A percentile compares a stretch with the other conserved stretches of the same genome.
Evolutionary conservation across 257 asterid species (phyloP).

Genomic region (Rehmannia glutinosa): DNA sequence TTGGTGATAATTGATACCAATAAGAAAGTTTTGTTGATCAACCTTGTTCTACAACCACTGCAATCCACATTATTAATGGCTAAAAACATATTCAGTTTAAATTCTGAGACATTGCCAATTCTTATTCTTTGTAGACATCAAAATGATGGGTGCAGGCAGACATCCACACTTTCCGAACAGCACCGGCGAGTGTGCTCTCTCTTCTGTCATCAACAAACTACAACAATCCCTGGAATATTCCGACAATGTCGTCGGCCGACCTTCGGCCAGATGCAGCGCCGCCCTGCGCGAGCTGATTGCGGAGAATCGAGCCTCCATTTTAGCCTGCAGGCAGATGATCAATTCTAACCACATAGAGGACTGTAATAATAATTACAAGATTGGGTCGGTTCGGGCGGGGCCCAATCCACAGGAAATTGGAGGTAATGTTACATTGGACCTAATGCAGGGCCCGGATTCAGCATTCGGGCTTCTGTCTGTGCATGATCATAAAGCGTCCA

Average conservation of each 20-base stretch:
- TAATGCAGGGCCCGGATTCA: slow-evolving; percentile 44
- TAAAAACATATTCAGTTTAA: too few relatives aligned
- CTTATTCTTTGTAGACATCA: neutral
- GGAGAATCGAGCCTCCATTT: slow-evolving; percentile 49
- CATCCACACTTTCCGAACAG: slow-evolving; percentile 13
- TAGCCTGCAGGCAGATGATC: slow-evolving; percentile 29
- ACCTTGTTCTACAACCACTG: too few relatives aligned
- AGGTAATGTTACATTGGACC: slow-evolving; percentile 43
- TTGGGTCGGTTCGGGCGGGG: neutral
- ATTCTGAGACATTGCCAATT: too few relatives aligned
- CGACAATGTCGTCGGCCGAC: slow-evolving; percentile 19
- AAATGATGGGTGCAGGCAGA: slow-evolving; percentile 19
- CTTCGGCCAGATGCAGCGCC: slow-evolving; percentile 48
- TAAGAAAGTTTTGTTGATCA: too few relatives aligned
- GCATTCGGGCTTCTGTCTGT: slow-evolving; percentile 29
- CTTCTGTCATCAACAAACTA: slow-evolving; percentile 64
- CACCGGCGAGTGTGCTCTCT: slow-evolving; percentile 58
- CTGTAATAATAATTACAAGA: neutral
- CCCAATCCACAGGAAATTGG: slow-evolving; percentile 2
- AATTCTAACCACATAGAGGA: slow-evolving; percentile 1
- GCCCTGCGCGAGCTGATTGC: slow-evolving; percentile 64
- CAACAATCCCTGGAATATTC: slow-evolving; percentile 7
- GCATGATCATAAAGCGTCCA: slow-evolving; percentile 11
- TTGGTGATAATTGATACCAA: too few relatives aligned
- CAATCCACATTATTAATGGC: too few relatives aligned